Conservation (phyloP, 106 monocot genomes). For the Agapanthus africanus region DNA sequence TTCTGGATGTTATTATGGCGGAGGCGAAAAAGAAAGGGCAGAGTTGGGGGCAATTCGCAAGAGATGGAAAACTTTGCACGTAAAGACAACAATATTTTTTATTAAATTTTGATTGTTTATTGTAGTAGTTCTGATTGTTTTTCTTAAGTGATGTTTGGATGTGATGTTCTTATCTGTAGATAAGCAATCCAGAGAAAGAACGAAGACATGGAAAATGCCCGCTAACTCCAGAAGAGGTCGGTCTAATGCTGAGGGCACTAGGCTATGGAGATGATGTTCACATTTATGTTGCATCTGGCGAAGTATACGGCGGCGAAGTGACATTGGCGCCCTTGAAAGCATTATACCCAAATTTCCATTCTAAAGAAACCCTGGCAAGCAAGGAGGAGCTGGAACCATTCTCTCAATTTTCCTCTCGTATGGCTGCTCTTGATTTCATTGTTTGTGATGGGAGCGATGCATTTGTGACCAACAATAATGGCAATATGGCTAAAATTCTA, state of each 20-base stretch:
- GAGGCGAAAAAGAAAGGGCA: constrained; percentile 85
- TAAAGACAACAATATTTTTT: constrained; percentile 19
- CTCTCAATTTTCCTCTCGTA: constrained; percentile 66
- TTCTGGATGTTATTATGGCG: constrained; percentile 99
- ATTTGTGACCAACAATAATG: constrained; percentile 86
- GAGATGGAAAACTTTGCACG: constrained; percentile 94
- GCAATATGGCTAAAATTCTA: constrained; percentile 84
- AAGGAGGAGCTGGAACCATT: constrained; percentile 68
- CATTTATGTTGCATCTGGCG: constrained; percentile 91
- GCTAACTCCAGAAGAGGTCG: constrained; percentile 79
- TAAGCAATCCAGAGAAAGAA: constrained; percentile 73
- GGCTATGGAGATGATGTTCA: constrained; percentile 65
- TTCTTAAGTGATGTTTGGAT: too few species aligned
- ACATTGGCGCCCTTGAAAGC: constrained; percentile 70
- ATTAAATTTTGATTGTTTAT: not conserved
- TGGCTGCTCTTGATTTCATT: constrained; percentile 90
- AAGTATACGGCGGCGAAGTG: constrained; percentile 77
- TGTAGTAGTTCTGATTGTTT: too few species aligned
- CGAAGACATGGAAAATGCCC: constrained; percentile 85
- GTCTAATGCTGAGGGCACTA: constrained; percentile 74
- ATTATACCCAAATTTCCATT: constrained; percentile 77
- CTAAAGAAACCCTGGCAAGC: constrained; percentile 73
- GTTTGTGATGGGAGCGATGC: constrained; percentile 89
- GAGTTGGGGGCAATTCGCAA: constrained; percentile 78
- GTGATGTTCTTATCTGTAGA: constrained; percentile 20